A percentile compares a stretch with the other conserved stretches of the same genome.
phyloP scores from a whole-genome alignment of 257 asterid species.

The Jacaranda mimosifolia region DNA sequence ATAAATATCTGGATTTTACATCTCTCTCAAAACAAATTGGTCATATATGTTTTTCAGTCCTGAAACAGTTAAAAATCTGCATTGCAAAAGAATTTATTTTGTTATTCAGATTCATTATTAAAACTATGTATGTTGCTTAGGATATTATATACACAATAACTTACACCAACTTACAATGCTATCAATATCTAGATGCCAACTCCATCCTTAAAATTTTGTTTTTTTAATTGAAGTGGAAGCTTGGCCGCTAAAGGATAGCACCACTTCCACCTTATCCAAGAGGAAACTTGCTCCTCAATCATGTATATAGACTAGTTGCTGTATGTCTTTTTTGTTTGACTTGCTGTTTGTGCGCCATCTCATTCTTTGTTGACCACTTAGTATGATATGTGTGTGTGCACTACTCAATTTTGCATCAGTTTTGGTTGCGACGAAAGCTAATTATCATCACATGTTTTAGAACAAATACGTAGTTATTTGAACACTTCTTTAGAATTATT shows the following conservation, averaged over 20 bases:
- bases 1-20: background rate
- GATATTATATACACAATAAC: constrained; percentile 25
- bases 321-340: background rate
- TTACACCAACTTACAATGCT: constrained; percentile 11
- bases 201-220: background rate
- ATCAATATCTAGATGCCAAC: background rate
- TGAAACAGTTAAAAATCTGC: background rate
- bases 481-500: constrained; percentile 26
- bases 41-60: background rate
- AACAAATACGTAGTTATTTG: constrained; percentile 6
- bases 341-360: constrained; percentile 8
- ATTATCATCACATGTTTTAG: constrained; percentile 27
- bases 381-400: background rate
- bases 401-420: background rate
- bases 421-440: constrained; percentile 24
- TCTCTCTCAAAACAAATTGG: background rate
- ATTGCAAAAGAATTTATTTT: background rate
- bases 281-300: constrained; percentile 17
- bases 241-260: constrained; percentile 20
- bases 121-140: background rate
- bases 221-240: background rate
- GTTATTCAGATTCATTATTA: constrained; percentile 12
- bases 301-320: background rate
- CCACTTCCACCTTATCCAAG: constrained; percentile 2
- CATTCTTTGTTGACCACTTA: constrained; percentile 12